A percentile compares a stretch with the other conserved stretches of the same genome.
Evolutionary conservation across 2,329 filamentous ascomycete genomes (phyloP).

Genomic region (Sporothrix sp.): DNA sequence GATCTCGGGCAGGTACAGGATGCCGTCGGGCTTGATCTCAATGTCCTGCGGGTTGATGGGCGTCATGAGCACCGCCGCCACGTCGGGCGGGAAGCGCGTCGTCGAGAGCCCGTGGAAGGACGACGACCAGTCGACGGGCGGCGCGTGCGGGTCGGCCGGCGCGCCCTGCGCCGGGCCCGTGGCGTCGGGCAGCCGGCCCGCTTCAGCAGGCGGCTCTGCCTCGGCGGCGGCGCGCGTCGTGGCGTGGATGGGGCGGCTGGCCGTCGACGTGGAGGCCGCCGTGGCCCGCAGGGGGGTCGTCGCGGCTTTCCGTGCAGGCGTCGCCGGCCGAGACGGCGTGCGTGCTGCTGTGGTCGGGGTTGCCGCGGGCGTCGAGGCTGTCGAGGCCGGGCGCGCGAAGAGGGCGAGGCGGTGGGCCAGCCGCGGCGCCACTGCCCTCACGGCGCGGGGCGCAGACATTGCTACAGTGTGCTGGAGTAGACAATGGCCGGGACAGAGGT

Average conservation of each 20-base stretch:
- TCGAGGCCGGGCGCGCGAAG: background rate
- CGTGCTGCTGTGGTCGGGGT: background rate
- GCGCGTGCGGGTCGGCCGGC: background rate
- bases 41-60: conserved; percentile 65
- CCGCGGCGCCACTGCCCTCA: conserved; percentile 2
- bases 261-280: background rate
- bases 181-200: background rate
- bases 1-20: conserved; percentile 94
- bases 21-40: conserved; percentile 95
- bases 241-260: background rate
- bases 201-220: background rate
- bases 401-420: conserved; percentile 13
- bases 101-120: conserved; percentile 73
- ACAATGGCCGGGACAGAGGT: no score
- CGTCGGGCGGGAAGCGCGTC: conserved; percentile 60
- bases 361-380: background rate
- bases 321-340: background rate
- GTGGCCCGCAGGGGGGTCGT: background rate
- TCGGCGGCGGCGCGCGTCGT: background rate
- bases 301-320: background rate
- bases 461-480: background rate
- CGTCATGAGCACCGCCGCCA: conserved; percentile 56
- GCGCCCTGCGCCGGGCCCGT: background rate
- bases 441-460: conserved; percentile 8
- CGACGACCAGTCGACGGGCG: conserved; percentile 61